Percentiles rank a stretch among this genome's conserved stretches.
These are phyloP conservation scores for Trichoderma atroviride DNA, from an alignment of 2,329 filamentous ascomycete species.

Conservation along the genomic window DNA sequence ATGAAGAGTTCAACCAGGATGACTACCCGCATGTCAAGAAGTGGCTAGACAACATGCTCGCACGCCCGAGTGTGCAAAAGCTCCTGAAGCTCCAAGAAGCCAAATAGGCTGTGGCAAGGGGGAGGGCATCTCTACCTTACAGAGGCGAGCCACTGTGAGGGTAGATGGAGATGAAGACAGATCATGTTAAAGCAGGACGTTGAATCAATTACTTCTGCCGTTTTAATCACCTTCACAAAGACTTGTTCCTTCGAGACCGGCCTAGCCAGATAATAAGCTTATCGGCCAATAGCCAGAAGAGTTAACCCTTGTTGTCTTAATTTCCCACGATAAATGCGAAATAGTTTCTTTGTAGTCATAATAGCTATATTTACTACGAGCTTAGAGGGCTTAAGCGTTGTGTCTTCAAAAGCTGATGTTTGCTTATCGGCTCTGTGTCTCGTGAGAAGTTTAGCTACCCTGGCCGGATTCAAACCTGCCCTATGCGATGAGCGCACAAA, in stretches of 20 bases:
- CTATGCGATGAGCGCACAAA: neutral
- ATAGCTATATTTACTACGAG: neutral
- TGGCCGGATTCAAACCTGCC: neutral
- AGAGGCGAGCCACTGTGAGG: neutral
- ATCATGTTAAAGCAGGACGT: neutral
- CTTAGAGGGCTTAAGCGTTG: neutral
- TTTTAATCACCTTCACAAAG: neutral
- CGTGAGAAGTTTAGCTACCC: neutral
- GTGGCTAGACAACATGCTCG: slow-evolving; percentile 13
- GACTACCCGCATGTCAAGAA: slow-evolving; percentile 15
- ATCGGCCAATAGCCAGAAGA: neutral
- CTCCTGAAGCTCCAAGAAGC: slow-evolving; percentile 14
- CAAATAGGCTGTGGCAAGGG: neutral
- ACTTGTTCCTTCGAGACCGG: neutral
- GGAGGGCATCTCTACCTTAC: neutral
- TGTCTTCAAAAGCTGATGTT: neutral
- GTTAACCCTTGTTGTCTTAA: neutral
- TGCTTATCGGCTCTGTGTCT: neutral
- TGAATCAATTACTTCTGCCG: neutral
- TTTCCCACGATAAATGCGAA: neutral
- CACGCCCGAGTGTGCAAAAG: slow-evolving; percentile 1
- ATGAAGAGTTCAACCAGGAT: slow-evolving; percentile 16
- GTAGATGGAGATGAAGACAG: neutral
- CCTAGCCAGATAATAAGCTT: neutral
- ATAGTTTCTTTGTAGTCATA: neutral